phyloP scores from a whole-genome alignment of 2,329 filamentous ascomycete genomes.

The Claviceps africana region DNA sequence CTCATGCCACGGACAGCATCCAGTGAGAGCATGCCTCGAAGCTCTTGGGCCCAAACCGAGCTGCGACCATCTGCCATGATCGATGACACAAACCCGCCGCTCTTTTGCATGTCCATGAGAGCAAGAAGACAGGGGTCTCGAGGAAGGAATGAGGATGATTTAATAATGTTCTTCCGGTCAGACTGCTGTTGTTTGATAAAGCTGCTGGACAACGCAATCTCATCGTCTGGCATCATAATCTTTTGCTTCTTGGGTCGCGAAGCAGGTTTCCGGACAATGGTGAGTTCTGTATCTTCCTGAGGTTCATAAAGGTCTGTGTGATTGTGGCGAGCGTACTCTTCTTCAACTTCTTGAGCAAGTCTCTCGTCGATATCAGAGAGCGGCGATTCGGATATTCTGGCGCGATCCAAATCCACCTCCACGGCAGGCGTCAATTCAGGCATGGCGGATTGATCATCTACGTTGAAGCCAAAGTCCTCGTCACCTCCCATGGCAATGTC shows the following conservation, averaged over 20 bases:
- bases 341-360: slow-evolving; percentile 44
- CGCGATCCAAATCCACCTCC: slow-evolving; percentile 36
- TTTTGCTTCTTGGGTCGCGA: slow-evolving; percentile 65
- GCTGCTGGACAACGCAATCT: slow-evolving; percentile 61
- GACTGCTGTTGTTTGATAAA: slow-evolving; percentile 79
- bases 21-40: slow-evolving; percentile 81
- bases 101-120: slow-evolving; percentile 83
- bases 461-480: slow-evolving; percentile 51
- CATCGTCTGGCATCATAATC: slow-evolving; percentile 65
- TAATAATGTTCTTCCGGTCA: slow-evolving; percentile 76
- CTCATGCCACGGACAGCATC: slow-evolving; percentile 63
- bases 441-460: slow-evolving; percentile 45
- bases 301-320: slow-evolving; percentile 49
- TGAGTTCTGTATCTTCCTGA: slow-evolving; percentile 40
- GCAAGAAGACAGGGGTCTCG: slow-evolving; percentile 77
- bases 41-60: slow-evolving; percentile 76
- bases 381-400: slow-evolving; percentile 54
- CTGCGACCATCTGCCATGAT: slow-evolving; percentile 71
- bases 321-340: slow-evolving; percentile 39
- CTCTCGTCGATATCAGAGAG: slow-evolving; percentile 56
- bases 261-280: slow-evolving; percentile 51
- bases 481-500: slow-evolving; percentile 46
- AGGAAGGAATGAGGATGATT: slow-evolving; percentile 68
- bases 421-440: slow-evolving; percentile 32
- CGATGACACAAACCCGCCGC: slow-evolving; percentile 75